Conservation (phyloP, 73 alveolate species). For the Blepharisma japonicum region DNA sequence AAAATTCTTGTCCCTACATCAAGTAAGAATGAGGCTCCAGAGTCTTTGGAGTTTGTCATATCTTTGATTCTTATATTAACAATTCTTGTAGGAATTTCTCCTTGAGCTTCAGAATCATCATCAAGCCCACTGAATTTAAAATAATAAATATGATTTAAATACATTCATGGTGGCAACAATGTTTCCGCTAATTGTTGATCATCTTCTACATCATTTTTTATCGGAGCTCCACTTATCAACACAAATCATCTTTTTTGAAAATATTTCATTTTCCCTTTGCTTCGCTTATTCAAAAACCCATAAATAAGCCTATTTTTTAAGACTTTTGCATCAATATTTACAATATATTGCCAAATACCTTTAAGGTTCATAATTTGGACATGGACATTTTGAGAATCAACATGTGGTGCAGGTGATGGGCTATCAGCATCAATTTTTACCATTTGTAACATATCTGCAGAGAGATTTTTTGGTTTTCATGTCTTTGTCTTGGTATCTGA, state of each 20-base stretch:
- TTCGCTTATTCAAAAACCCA: slow-evolving; percentile 74
- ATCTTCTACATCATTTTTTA: slow-evolving; percentile 56
- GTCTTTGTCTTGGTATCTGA: slow-evolving; percentile 33
- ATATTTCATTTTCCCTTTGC: slow-evolving; percentile 71
- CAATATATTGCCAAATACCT: slow-evolving; percentile 62
- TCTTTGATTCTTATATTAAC: slow-evolving; percentile 56
- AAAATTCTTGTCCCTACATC: slow-evolving; percentile 64
- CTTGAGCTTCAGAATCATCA: slow-evolving; percentile 58
- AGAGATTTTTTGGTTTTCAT: slow-evolving; percentile 32
- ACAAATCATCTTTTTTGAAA: slow-evolving; percentile 74
- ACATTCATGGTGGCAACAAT: slow-evolving; percentile 73
- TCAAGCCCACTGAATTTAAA: slow-evolving; percentile 44
- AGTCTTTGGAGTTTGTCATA: slow-evolving; percentile 70
- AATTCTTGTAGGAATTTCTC: slow-evolving; percentile 40
- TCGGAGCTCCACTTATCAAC: slow-evolving; percentile 69
- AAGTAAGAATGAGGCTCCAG: slow-evolving; percentile 63
- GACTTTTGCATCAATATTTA: slow-evolving; percentile 39
- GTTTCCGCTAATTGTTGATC: slow-evolving; percentile 58
- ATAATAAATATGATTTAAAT: slow-evolving; percentile 65
- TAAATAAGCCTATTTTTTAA: slow-evolving; percentile 54
- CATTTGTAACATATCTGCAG: slow-evolving; percentile 37
- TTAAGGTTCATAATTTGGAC: slow-evolving; percentile 46
- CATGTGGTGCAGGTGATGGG: slow-evolving; percentile 28
- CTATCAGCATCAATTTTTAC: slow-evolving; percentile 34
- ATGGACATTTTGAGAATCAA: slow-evolving; percentile 31